Conservation (phyloP, 495 filamentous ascomycete species). For the Alectoria sarmentosa region DNA sequence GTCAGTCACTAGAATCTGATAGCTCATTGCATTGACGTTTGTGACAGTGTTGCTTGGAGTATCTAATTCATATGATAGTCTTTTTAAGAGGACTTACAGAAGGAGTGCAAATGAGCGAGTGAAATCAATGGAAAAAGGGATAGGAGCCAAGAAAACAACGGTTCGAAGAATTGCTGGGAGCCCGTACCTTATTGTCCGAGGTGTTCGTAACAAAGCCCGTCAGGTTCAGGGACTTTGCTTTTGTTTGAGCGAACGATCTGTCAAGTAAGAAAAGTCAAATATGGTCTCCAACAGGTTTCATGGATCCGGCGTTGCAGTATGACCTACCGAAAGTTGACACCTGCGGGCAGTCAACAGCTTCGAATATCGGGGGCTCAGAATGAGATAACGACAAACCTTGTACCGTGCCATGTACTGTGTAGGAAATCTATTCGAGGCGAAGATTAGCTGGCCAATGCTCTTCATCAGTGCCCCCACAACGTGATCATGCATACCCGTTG, state of each 20-base stretch:
- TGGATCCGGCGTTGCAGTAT: neutral
- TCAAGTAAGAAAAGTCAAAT: conserved; percentile 20
- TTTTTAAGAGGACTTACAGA: neutral
- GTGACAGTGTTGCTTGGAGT: neutral
- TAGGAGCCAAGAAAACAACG: neutral
- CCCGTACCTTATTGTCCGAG: conserved; percentile 56
- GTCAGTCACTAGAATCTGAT: neutral
- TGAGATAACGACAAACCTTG: conserved; percentile 36
- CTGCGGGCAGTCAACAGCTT: conserved; percentile 30
- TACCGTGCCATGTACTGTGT: conserved; percentile 46
- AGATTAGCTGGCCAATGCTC: neutral
- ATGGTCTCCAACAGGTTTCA: neutral
- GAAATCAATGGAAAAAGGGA: neutral
- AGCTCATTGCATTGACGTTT: neutral
- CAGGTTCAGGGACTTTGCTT: conserved; percentile 55
- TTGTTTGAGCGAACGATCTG: conserved; percentile 64
- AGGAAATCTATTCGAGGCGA: conserved; percentile 36
- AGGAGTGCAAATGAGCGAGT: neutral
- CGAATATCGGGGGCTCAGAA: neutral
- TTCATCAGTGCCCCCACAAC: neutral
- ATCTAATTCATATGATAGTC: neutral
- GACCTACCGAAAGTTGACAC: conserved; percentile 64
- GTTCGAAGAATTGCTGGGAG: neutral
- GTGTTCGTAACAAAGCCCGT: conserved; percentile 81
- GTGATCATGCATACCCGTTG: conserved; percentile 10